Evolutionary conservation across 2,329 filamentous ascomycete genomes (phyloP), one percentile per base, ranked within the genome.

Genomic region (Calonectria pseudoturangicola): DNA sequence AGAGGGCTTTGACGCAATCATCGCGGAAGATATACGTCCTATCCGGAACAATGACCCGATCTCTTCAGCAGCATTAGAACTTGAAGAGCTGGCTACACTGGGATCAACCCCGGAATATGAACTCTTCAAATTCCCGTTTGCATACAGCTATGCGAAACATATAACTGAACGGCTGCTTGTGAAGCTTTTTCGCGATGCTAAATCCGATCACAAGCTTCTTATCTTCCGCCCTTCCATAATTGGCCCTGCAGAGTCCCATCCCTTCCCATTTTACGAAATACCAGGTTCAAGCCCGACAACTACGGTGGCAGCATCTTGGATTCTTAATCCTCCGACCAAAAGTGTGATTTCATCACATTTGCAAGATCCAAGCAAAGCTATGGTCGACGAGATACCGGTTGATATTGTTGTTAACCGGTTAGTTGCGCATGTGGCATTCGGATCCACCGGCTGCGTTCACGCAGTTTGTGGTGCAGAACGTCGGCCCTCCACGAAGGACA

Each of bases 381-480:
- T 21, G 15, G 12, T 48, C 7, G 60, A 64, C 16, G 60, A 64
- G 28, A 36, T 47, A 47, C 60, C 60, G 10, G 60, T 48, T 18
- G 60, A 48, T 10, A 64, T 64, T 4, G 43, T 48, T 6, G 43
- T 64, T 2, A 64, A 64, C 27, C 25, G 43, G 36, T 33, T 64
- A 9, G 15, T 64, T 10, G 60, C 18, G 9, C 60, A 64, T 28
- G 60, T 64, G 13, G 60, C 60, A 3, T 47, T 30, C 27, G 9
- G 18, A 21, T 64, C 60, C 18, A 25, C 2, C 8, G 60, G 60
- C 15, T 64, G 41, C 13, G 43, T 64, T 16, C 60, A 64, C n/a
- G 43, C 41, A 10, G 60, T 64, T 25, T 12, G 39, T 28, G 60
- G 60, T 5, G 41, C 43, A 8, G 28, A 33, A 16, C 15, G 27